Conservation (phyloP, 139 green algal species). For the Chloropicon primus region DNA sequence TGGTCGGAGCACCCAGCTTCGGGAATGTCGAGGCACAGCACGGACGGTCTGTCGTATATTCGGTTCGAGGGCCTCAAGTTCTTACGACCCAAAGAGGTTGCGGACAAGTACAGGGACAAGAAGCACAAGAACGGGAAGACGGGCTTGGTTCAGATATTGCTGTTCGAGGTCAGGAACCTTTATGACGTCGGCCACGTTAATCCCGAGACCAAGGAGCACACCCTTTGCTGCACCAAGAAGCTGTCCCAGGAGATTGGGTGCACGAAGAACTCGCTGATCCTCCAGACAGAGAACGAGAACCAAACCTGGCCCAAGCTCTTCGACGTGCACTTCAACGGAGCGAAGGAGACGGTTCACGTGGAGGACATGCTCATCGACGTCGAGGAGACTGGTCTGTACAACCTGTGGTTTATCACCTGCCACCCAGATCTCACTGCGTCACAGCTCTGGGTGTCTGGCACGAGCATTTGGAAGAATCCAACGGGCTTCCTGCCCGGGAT, state of each 20-base stretch:
- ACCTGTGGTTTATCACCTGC: conserved; percentile 56
- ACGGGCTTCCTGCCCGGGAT: conserved; percentile 38
- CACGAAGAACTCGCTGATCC: conserved; percentile 32
- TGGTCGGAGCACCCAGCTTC: not conserved
- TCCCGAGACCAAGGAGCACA: conserved; percentile 11
- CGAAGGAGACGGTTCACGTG: conserved; percentile 21
- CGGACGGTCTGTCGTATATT: conserved; percentile 35
- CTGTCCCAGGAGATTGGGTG: conserved; percentile 29
- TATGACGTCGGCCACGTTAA: conserved; percentile 30
- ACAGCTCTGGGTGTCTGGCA: conserved; percentile 19
- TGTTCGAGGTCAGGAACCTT: conserved; percentile 43
- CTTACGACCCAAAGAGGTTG: conserved; percentile 15
- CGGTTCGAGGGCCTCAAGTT: conserved; percentile 36
- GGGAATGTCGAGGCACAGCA: not conserved
- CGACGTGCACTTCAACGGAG: conserved; percentile 37
- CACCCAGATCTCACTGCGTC: not conserved
- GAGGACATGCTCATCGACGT: conserved; percentile 30
- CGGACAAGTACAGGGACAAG: conserved; percentile 17
- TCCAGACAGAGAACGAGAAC: conserved; percentile 18
- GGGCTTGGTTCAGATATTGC: conserved; percentile 37
- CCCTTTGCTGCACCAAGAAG: conserved; percentile 41
- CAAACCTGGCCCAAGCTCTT: conserved; percentile 31
- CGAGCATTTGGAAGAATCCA: conserved; percentile 56
- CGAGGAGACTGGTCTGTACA: conserved; percentile 50
- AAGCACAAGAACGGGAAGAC: conserved; percentile 28